These are phyloP conservation scores for Dalbergia cochinchinensis DNA, from an alignment of 306 rosid genomes.

Conservation along the genomic window DNA sequence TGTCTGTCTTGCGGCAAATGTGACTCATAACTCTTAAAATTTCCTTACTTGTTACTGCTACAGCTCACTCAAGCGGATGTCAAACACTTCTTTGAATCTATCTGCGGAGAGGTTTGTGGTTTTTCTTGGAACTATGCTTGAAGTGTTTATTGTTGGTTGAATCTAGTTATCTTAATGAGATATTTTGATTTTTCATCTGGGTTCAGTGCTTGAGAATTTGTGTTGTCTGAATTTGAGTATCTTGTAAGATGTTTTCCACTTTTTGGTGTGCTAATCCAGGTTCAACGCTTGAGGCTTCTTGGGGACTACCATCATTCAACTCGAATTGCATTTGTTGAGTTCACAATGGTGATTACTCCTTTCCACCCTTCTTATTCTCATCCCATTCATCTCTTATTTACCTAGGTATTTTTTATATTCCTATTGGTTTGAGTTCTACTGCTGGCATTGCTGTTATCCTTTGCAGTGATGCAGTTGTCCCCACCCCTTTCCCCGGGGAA, in stretches of 20 bases:
- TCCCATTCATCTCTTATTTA: conserved; percentile 16
- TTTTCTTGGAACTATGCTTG: conserved; percentile 24
- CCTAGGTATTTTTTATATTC: background rate
- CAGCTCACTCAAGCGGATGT: conserved; percentile 98
- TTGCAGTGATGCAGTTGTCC: conserved; percentile 1
- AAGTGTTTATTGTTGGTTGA: conserved; percentile 25
- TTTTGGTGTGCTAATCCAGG: conserved; percentile 59
- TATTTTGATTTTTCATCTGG: conserved; percentile 41
- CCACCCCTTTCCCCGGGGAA: background rate
- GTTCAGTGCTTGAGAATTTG: conserved; percentile 66
- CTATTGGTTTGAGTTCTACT: conserved; percentile 23
- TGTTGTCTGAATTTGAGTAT: conserved; percentile 33
- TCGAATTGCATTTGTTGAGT: conserved; percentile 95
- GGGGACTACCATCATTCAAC: conserved; percentile 98
- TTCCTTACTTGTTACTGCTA: conserved; percentile 42
- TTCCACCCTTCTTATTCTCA: conserved; percentile 25
- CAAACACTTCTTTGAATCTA: conserved; percentile 85
- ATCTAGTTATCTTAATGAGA: conserved; percentile 32
- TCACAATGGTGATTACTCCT: conserved; percentile 67
- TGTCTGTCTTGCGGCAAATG: conserved; percentile 19
- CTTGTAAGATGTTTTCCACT: conserved; percentile 33
- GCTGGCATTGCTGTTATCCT: conserved; percentile 29
- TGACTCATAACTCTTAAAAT: conserved; percentile 22
- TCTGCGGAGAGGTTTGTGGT: conserved; percentile 94
- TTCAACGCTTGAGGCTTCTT: conserved; percentile 93